Base-by-base conservation (phyloP, 1,284 basidiomycete genomes). In the Naganishia sp. region DNA sequence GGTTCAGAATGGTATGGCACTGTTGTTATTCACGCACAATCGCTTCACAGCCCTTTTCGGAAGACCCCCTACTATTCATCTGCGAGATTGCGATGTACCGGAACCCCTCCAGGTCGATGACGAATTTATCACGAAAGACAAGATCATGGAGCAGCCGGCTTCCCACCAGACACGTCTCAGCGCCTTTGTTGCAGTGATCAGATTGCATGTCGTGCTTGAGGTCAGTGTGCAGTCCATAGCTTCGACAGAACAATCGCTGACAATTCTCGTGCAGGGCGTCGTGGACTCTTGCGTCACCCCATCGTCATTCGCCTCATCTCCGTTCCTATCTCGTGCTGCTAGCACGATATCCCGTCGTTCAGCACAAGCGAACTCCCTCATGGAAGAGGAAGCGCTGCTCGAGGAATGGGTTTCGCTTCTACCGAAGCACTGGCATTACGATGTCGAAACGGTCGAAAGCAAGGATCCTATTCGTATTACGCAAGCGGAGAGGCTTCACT, bases 81-180 rank as follows among this genome's bases (percentile, higher is more conserved):
- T 93, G 68, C 84, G 89, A 66, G 92, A 94, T 75, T 93, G 90
- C 78, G 92, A 94, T 74, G 88, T 92, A 15, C 84, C 85, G 6
- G 91, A 93, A 76, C 90, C 91, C 1, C 80, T 86, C 10, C 83
- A 88, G 23, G 85, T 93, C n/a, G 92, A 93, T 75, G 92, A 94
- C 76, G 91, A 94, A 74, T 90, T 85, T 76, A 88, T 94, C 71
- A 87, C 89, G 2, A 83, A 82, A 23, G 90, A 92, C 11, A 84
- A 85, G 18, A 80, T 90, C 46, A 84, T 85, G 21, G 77, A 84
- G 1, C 89, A 90, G 68, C 86, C 88, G 2, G 81, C 84, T 6
- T 88, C 88, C 23, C 86, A 84, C 13, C 86, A 88, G 71, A 88
- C 86, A 72, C 84, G 90, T 54, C 85, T 94, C 81, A 84, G 84